Evolutionary conservation across 768 basidiomycete species (phyloP).

Genomic region (Lactarius trivialis): DNA sequence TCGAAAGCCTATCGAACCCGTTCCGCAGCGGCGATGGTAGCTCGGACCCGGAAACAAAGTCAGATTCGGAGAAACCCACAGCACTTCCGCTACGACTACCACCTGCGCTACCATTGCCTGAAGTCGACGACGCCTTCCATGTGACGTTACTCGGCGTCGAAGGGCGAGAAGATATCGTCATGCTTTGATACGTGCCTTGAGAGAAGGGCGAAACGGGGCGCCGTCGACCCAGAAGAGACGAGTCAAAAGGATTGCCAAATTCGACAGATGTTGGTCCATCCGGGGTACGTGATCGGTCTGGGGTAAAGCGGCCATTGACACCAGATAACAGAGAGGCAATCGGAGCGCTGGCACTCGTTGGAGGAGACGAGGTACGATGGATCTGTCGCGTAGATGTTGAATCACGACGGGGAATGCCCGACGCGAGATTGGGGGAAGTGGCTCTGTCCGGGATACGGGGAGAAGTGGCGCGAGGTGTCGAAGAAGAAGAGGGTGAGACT

Average conservation of each 20-base stretch:
- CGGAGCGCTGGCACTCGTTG: conserved; percentile 30
- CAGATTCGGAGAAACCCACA: conserved; percentile 33
- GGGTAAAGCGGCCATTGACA: conserved; percentile 59
- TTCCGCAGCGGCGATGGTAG: conserved; percentile 23
- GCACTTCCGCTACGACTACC: conserved; percentile 53
- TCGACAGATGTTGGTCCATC: conserved; percentile 23
- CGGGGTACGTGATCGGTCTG: conserved; percentile 34
- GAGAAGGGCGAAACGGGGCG: conserved; percentile 72
- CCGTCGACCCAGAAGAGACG: conserved; percentile 49
- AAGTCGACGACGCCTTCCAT: conserved; percentile 46
- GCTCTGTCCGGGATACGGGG: conserved; percentile 38
- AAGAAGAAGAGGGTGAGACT: conserved; percentile 58
- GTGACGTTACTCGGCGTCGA: conserved; percentile 68
- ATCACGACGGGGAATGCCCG: conserved; percentile 43
- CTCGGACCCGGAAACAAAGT: conserved; percentile 22
- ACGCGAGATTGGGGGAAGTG: conserved; percentile 33
- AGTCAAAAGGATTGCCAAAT: conserved; percentile 29
- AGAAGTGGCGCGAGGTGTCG: conserved; percentile 73
- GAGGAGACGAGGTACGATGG: conserved; percentile 45
- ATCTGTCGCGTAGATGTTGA: conserved; percentile 44
- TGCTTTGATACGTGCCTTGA: conserved; percentile 51
- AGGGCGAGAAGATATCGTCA: conserved; percentile 46
- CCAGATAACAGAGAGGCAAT: conserved; percentile 40
- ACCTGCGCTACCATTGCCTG: conserved; percentile 28
- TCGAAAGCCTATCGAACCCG: conserved; percentile 16